A percentile compares a stretch with the other conserved stretches of the same genome.
Conservation (phyloP, 371 early-diverging fungal genomes). For the Mucor indicus region DNA sequence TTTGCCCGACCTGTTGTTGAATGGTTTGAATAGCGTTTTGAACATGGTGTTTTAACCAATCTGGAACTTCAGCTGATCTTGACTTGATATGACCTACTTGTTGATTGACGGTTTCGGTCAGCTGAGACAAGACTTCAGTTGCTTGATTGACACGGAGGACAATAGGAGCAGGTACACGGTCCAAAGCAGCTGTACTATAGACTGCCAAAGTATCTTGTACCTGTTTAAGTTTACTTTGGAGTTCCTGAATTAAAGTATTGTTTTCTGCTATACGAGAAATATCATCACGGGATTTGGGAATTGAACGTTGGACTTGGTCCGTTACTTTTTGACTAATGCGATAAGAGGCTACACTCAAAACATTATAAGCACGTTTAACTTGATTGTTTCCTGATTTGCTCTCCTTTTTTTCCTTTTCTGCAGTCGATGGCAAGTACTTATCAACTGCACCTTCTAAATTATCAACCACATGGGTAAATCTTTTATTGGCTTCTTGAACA, state of each 20-base stretch:
- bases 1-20: slow-evolving; percentile 39
- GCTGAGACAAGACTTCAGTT: slow-evolving; percentile 11
- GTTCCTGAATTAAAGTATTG: slow-evolving; percentile 18
- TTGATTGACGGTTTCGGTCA: slow-evolving; percentile 12
- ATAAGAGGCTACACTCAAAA: slow-evolving; percentile 27
- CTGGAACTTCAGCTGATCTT: slow-evolving; percentile 44
- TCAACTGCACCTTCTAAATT: slow-evolving; percentile 46
- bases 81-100: slow-evolving; percentile 34
- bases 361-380: slow-evolving; percentile 30
- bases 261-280: slow-evolving; percentile 16
- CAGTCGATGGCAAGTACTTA: slow-evolving; percentile 41
- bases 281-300: slow-evolving; percentile 36
- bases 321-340: slow-evolving; percentile 30
- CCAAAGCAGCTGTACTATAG: slow-evolving; percentile 29
- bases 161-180: slow-evolving; percentile 26
- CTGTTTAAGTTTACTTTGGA: slow-evolving; percentile 18
- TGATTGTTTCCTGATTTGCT: no score
- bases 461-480: slow-evolving; percentile 38
- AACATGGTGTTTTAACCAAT: slow-evolving; percentile 46
- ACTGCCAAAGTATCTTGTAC: slow-evolving; percentile 31
- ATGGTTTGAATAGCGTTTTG: slow-evolving; percentile 36
- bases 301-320: no score
- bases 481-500: slow-evolving; percentile 44
- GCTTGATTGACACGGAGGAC: slow-evolving; percentile 21
- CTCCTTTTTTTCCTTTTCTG: neutral